Base-by-base conservation (phyloP, 805 yeast genomes). In the Blastobotrys peoriensis region DNA sequence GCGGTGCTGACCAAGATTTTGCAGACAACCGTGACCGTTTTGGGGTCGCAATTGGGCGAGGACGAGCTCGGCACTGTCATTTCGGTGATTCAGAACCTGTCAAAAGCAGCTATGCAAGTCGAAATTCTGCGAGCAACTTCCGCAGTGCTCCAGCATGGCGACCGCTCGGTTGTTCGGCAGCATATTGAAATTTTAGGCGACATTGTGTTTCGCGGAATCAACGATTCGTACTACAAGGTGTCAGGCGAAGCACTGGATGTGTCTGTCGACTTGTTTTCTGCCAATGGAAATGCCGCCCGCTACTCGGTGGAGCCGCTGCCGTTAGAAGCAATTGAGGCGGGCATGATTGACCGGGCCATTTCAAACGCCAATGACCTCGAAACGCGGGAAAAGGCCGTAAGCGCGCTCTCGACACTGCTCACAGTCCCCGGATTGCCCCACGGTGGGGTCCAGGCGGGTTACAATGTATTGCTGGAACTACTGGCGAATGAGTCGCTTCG, bases 401-500 rank as follows among this genome's bases (percentile, higher is more conserved):
- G 51, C 33, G 60, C 59, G 2, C 36, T 68, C 9, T 65, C 65
- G 9, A 42, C 50, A 23, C 43, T 68, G 39, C 34, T 60, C 16
- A 27, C 44, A 6, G 46, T 49, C 15, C 38, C 41, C 2, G 49
- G 54, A 1, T 33, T 64, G 21, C 55, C 63, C 13, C 20, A 46
- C 5, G 46, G 40, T 3, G 54, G 63, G 22, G 54, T 68, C 22
- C 49, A 43, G 3, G 50, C 59, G 6, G 55, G 65, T 6, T 64
- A 69, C 28, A 25, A 46, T 1, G 56, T 66, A 16, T 59, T 73
- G 23, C 45, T 55, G n/a, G 58, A 57, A 2, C 53, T 65, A 16
- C 57, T 69, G 46, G 55, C 60, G 25, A 63, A 62, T 47, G 70
- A 69, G 43, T 60, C 68, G 5, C 55, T 66, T 38, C 61, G 67